These are phyloP conservation scores for Elongisporangium undulatum DNA, from an alignment of 352 stramenopile genomes.

Conservation along the genomic window DNA sequence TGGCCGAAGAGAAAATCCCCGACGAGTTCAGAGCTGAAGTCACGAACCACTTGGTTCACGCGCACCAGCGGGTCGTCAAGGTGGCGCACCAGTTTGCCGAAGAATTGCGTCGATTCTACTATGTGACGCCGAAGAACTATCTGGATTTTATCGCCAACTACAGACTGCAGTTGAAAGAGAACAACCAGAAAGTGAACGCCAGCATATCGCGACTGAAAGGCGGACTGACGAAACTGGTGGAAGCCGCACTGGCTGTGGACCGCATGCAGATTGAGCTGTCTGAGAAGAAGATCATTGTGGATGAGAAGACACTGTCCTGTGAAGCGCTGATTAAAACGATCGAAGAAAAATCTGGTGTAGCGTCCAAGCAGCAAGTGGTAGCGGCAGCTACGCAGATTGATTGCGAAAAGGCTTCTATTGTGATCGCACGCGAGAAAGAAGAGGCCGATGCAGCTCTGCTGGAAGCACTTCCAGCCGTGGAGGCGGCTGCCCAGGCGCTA, in stretches of 20 bases:
- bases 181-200: conserved; percentile 86
- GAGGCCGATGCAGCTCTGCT: conserved; percentile 91
- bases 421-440: conserved; percentile 92
- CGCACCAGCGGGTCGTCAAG: conserved; percentile 88
- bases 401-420: conserved; percentile 85
- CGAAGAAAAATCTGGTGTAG: conserved; percentile 90
- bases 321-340: conserved; percentile 95
- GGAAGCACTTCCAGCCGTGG: conserved; percentile 91
- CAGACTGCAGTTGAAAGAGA: conserved; percentile 86
- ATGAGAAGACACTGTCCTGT: conserved; percentile 92
- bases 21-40: conserved; percentile 82
- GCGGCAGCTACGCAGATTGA: conserved; percentile 88
- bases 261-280: conserved; percentile 92
- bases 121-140: conserved; percentile 97
- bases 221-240: conserved; percentile 92
- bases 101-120: conserved; percentile 92
- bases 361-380: conserved; percentile 90
- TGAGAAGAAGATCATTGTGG: conserved; percentile 94
- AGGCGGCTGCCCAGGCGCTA: conserved; percentile 89
- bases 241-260: conserved; percentile 92
- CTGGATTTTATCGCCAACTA: conserved; percentile 96
- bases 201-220: conserved; percentile 89
- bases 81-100: conserved; percentile 89
- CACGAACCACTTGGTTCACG: conserved; percentile 89
- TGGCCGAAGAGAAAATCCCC: conserved; percentile 88